Evolutionary conservation across 192 early-diverging fungal species (phyloP), one percentile per base, ranked within the genome.

Genomic region (Anaeromyces robustus): DNA sequence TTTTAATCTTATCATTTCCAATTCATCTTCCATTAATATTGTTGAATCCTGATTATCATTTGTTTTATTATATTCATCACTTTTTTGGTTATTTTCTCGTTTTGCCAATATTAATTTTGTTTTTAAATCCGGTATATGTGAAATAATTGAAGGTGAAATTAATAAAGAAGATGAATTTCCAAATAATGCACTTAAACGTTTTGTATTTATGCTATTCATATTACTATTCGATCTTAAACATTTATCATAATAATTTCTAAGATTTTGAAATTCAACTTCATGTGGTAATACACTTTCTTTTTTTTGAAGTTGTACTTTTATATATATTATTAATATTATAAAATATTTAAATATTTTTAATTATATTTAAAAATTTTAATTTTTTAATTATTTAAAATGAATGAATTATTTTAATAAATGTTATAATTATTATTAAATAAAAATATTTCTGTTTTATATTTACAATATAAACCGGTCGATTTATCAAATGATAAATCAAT

Each of bases 401-500:
- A n/a, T n/a, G n/a, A n/a, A n/a, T n/a, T n/a, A n/a, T n/a, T n/a
- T n/a, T n/a, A n/a, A n/a, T n/a, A n/a, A n/a, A n/a, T n/a, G n/a
- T n/a, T n/a, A n/a, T n/a, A n/a, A n/a, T n/a, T n/a, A n/a, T n/a
- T n/a, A n/a, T n/a, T n/a, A n/a, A n/a, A n/a, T n/a, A n/a, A n/a
- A n/a, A n/a, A n/a, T n/a, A n/a, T n/a, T n/a, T n/a, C n/a, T n/a
- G n/a, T n/a, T n/a, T n/a, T n/a, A 26, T 79, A 78, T 84, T 83
- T 90, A 93, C 93, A 84, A 19, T 94, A 93, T 34, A 97, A 89
- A 26, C 97, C 95, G 11, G 96, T 97, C 3, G 96, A 92, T 79
- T 95, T 93, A 81, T 96, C 95, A 89, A 99, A 99, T 34, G 91
- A 90, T 89, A 96, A 89, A n/a, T 91, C 92, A 81, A 96, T 94